Conservation (phyloP, 176 grass and related monocot genomes). For the Triticum dicoccoides region DNA sequence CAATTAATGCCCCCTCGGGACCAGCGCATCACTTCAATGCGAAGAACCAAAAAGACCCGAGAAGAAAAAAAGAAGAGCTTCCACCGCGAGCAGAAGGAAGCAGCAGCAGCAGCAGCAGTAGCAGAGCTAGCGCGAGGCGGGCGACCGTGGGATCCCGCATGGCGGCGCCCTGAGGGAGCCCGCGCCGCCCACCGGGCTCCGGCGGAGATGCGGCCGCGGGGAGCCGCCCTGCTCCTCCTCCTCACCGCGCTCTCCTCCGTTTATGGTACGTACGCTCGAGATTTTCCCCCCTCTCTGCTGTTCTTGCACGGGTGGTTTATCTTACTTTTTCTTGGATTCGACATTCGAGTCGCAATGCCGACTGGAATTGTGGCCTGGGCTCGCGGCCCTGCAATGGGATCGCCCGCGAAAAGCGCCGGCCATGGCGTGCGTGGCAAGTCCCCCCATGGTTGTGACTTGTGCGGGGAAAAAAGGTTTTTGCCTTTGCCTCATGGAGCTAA, state of each 20-base stretch:
- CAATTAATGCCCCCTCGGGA: conserved; percentile 57
- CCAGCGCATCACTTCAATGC: conserved; percentile 56
- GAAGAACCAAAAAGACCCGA: conserved; percentile 30
- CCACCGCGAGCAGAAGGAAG: background rate
- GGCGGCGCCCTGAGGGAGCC: conserved; percentile 35
- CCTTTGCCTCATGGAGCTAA: conserved; percentile 24
- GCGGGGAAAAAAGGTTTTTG: conserved; percentile 15
- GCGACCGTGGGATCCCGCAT: conserved; percentile 20
- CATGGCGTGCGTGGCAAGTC: conserved; percentile 33
- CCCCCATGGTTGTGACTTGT: background rate
- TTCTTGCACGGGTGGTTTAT: background rate
- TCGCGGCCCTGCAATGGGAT: background rate
- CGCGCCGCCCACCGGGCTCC: background rate
- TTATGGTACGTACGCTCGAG: conserved; percentile 18
- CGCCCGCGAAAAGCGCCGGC: background rate
- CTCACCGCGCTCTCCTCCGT: conserved; percentile 34
- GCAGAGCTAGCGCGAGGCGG: conserved; percentile 11
- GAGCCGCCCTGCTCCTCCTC: conserved; percentile 23
- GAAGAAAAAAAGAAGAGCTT: background rate
- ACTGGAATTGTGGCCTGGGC: background rate
- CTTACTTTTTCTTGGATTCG: background rate
- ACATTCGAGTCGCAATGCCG: conserved; percentile 34
- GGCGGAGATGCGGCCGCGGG: conserved; percentile 41
- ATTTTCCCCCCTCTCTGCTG: background rate
- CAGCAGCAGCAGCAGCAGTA: background rate